These are phyloP conservation scores for Trypanosoma theileri DNA, from an alignment of 208 protist species.

Conservation along the genomic window DNA sequence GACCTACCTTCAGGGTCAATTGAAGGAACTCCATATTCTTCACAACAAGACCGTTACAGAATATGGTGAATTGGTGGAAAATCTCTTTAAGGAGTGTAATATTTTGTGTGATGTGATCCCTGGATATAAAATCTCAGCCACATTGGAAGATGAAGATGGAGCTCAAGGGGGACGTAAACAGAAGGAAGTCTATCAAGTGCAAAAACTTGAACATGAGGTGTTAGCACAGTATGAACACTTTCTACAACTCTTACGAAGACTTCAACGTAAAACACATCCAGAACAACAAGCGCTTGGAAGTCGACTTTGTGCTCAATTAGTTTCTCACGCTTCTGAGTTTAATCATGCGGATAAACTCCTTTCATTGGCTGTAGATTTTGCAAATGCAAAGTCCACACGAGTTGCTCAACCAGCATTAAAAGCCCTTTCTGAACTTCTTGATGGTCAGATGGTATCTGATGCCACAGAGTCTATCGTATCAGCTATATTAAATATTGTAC, in stretches of 20 bases:
- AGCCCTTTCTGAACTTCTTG: constrained; percentile 77
- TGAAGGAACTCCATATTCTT: constrained; percentile 77
- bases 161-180: constrained; percentile 71
- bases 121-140: constrained; percentile 84
- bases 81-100: constrained; percentile 84
- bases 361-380: constrained; percentile 76
- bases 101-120: constrained; percentile 88
- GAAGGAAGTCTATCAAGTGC: constrained; percentile 90
- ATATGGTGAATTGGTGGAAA: constrained; percentile 85
- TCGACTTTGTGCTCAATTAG: constrained; percentile 77
- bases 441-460: constrained; percentile 88
- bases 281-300: constrained; percentile 93
- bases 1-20: constrained; percentile 82
- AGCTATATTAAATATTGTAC: constrained; percentile 84
- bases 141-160: constrained; percentile 82
- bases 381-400: constrained; percentile 86
- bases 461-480: constrained; percentile 81
- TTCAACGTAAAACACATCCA: constrained; percentile 83
- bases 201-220: constrained; percentile 89
- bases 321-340: constrained; percentile 80
- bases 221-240: constrained; percentile 92
- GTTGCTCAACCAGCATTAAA: constrained; percentile 82
- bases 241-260: constrained; percentile 86
- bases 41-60: constrained; percentile 80
- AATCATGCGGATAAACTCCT: constrained; percentile 87